These are phyloP conservation scores for Clitocybe nebularis DNA, from an alignment of 1,284 basidiomycete genomes.

Conservation along the genomic window DNA sequence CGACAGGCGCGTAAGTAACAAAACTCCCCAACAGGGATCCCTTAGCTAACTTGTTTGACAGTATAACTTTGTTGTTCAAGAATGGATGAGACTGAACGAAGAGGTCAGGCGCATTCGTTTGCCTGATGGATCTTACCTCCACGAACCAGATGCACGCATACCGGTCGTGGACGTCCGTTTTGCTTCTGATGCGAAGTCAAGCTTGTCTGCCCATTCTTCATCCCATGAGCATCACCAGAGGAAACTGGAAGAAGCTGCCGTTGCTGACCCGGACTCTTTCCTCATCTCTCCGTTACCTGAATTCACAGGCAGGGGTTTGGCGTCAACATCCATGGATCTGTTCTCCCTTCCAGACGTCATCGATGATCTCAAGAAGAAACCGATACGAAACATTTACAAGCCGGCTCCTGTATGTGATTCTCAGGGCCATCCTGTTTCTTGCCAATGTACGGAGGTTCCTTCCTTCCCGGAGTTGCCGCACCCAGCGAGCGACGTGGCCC, in stretches of 20 bases:
- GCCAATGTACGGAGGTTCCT: constrained; percentile 16
- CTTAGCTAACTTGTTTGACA: constrained; percentile 18
- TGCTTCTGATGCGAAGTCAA: constrained; percentile 10
- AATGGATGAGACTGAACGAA: constrained; percentile 24
- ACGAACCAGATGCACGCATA: constrained; percentile 3
- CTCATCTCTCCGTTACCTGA: constrained; percentile 38
- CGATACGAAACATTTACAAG: background rate
- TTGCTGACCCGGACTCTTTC: constrained; percentile 28
- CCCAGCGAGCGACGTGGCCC: constrained; percentile 2
- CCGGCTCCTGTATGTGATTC: constrained; percentile 12
- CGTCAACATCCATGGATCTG: constrained; percentile 20
- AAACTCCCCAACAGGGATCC: background rate
- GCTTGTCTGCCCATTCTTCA: constrained; percentile 6
- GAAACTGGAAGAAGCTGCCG: constrained; percentile 23
- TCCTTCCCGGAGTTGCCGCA: constrained; percentile 8
- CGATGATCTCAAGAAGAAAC: constrained; percentile 20
- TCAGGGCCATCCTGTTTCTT: constrained; percentile 20
- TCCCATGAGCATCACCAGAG: constrained; percentile 14
- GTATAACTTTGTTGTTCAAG: constrained; percentile 29
- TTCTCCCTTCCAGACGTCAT: constrained; percentile 31
- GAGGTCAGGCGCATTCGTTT: constrained; percentile 20
- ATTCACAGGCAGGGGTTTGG: constrained; percentile 27
- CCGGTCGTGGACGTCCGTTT: constrained; percentile 1
- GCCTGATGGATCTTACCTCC: constrained; percentile 8
- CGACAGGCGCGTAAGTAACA: constrained; percentile 24